These are phyloP conservation scores for Sporisorium graminicola DNA, from an alignment of 1,284 basidiomycete species.

Conservation along the genomic window DNA sequence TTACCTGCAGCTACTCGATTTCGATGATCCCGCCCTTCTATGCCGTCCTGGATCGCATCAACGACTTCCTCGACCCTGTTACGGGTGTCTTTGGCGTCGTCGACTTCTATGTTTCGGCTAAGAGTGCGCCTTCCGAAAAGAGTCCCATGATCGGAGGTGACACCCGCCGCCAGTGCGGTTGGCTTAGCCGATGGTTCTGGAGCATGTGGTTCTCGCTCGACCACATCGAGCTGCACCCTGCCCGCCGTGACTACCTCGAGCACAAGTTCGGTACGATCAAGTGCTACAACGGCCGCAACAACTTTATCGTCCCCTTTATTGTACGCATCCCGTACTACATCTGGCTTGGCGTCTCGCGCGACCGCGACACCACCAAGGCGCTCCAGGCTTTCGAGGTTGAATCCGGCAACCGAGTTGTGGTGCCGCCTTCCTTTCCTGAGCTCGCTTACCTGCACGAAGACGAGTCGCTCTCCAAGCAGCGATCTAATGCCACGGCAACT, in stretches of 20 bases:
- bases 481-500: slow-evolving; percentile 39
- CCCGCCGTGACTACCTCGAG: slow-evolving; percentile 78
- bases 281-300: slow-evolving; percentile 80
- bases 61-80: slow-evolving; percentile 78
- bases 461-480: slow-evolving; percentile 34
- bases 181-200: slow-evolving; percentile 82
- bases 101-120: slow-evolving; percentile 83
- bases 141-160: slow-evolving; percentile 76
- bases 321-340: slow-evolving; percentile 81
- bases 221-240: slow-evolving; percentile 79
- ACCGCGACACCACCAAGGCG: slow-evolving; percentile 76
- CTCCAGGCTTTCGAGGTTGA: slow-evolving; percentile 80
- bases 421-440: slow-evolving; percentile 68
- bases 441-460: slow-evolving; percentile 51
- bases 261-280: slow-evolving; percentile 81
- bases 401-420: slow-evolving; percentile 74
- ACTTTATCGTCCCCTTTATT: slow-evolving; percentile 78
- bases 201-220: slow-evolving; percentile 79
- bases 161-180: slow-evolving; percentile 78
- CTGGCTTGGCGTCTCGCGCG: slow-evolving; percentile 80
- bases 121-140: slow-evolving; percentile 75
- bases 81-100: slow-evolving; percentile 79
- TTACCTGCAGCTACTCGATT: slow-evolving; percentile 69
- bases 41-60: slow-evolving; percentile 78
- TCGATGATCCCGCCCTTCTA: slow-evolving; percentile 78